phyloP scores from a whole-genome alignment of 1,139 yeast species.

The Debaryomyces subglobosus region DNA sequence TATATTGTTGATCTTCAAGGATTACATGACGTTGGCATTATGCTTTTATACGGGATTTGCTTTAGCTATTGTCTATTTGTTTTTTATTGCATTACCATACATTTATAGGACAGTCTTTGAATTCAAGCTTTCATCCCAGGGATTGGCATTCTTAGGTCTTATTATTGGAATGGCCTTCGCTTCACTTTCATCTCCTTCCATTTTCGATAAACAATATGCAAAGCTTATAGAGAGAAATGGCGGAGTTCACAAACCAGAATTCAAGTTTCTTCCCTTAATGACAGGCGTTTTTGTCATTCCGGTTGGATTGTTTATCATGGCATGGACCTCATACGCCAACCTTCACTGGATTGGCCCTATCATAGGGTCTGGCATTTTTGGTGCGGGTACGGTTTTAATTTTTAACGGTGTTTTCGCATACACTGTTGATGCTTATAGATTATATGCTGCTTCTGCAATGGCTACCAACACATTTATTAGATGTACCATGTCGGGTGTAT shows the following conservation, averaged over 20 bases:
- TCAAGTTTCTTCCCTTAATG: constrained; percentile 38
- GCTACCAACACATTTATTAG: constrained; percentile 45
- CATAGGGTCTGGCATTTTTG: constrained; percentile 40
- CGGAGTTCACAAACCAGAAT: constrained; percentile 41
- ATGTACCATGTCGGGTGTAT: constrained; percentile 40
- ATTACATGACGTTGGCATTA: constrained; percentile 63
- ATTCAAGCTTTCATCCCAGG: constrained; percentile 40
- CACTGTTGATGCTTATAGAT: constrained; percentile 43
- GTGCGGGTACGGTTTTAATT: constrained; percentile 41
- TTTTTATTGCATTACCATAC: constrained; percentile 65
- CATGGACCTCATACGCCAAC: constrained; percentile 41
- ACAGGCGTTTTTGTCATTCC: constrained; percentile 41
- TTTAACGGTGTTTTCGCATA: constrained; percentile 44
- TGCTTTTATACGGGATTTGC: constrained; percentile 66
- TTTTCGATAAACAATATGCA: constrained; percentile 26
- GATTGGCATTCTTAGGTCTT: constrained; percentile 57
- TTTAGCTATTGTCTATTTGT: constrained; percentile 61
- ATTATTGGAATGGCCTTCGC: constrained; percentile 48
- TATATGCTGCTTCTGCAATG: constrained; percentile 46
- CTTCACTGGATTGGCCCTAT: constrained; percentile 48
- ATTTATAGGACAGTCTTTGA: constrained; percentile 51
- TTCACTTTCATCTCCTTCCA: constrained; percentile 24
- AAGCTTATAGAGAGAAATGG: constrained; percentile 28
- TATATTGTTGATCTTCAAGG: constrained; percentile 51
- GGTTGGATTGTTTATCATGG: constrained; percentile 41